Base-by-base conservation (phyloP, 2,329 filamentous ascomycete species). In the Pseudogymnoascus sp. region DNA sequence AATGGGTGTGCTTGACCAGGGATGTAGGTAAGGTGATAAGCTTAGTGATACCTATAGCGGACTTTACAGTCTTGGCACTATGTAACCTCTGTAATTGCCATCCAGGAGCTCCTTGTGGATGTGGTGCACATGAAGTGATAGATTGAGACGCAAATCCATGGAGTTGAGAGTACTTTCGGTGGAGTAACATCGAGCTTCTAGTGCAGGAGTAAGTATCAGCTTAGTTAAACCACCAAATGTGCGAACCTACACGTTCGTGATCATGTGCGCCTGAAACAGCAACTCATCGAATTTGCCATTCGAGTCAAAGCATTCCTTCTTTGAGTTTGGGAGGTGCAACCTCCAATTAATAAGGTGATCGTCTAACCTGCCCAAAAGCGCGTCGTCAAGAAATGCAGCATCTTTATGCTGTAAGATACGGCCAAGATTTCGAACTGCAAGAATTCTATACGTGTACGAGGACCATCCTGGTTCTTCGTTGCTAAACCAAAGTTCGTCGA, bases 121-220 rank as follows among this genome's bases (percentile, higher is more conserved):
- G 29, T 86, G 81, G 82, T 6, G 87, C 86, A 70, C 87, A 91
- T 0, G 86, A 86, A 24, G 82, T 89, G 67, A 90, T 79, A 21
- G 78, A 76, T 26, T 65, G 77, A 2, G 81, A 80, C 4, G 81
- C 82, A 53, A 82, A 84, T 26, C 80, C 83, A 73, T 89, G 87
- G 16, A 93, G 81, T 69, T 91, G 88, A 3, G 89, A 93, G 63
- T 88, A 84, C 7, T 90, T 90, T 67, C 93, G 88, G 72, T 95
- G 90, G 16, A 95, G 81, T 67, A 92, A 84, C 69, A 95, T 90
- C 0, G 86, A 82, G 65, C 82, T 84, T 6, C 81, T 82, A 63
- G 24, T 59, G 24, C 13, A 24, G 38, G 24, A 61, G 53, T 31
- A 14, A 37, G 29, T 8, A 44, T 29, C 24, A 24, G 10, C 33